Base-by-base conservation (phyloP, 768 basidiomycete genomes). In the Gautieria morchelliformis region DNA sequence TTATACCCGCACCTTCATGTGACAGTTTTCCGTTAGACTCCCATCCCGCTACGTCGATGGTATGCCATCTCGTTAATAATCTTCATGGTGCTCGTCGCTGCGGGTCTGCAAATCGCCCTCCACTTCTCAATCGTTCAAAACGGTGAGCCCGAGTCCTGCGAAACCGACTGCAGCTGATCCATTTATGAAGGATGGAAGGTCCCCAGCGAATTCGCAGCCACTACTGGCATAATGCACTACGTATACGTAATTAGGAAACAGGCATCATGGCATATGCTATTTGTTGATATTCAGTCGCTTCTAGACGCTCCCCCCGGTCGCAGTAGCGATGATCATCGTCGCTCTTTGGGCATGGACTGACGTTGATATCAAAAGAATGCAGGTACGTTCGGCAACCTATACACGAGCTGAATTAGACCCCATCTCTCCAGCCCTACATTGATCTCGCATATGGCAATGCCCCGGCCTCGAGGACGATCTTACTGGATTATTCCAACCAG, bases 281-380 rank as follows among this genome's bases (percentile, higher is more conserved):
- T 37, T 27, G 27, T 27, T 14, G 14, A 37, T 14, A 14, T 14
- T 14, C 2, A 3, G 10, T 37, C 10, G 2, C 10, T 37, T 37
- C 35, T 37, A 37, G 35, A 37, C 35, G 35, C 35, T 80, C 20
- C 79, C 80, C 14, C 78, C 81, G 1, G 78, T 80, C 17, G 69
- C 71, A 19, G 70, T 79, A 5, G 77, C 77, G 9, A 77, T 77
- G 53, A 62, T 77, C 19, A 73, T 81, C 11, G 75, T 76, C 4
- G 76, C 74, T 0, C 58, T 79, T 53, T 82, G 79, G 79, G 67
- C 77, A 5, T 80, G 79, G 79, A 80, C 78, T 5, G 80, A 80
- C 61, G 70, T 77, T 24, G 80, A 80, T 59, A 76, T 83, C 51
- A 78, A 80, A 62, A 78, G 75, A 64, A 74, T 82, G 68, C 81